Conservation (phyloP, 139 green algal species). For the Chlorella ohadii region DNA sequence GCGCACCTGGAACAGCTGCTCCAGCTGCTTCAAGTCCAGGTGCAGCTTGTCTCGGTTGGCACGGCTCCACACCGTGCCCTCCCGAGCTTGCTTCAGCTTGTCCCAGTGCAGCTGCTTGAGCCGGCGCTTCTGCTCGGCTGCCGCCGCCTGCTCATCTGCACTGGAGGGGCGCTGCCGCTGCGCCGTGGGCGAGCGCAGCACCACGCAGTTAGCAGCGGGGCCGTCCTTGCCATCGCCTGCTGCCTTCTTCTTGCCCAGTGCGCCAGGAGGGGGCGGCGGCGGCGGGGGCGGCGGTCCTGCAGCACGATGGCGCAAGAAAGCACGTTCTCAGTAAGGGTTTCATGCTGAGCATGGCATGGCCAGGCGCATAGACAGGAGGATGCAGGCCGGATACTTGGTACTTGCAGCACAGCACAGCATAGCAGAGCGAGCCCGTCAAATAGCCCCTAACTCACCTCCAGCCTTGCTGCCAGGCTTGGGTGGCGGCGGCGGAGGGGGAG, state of each 20-base stretch:
- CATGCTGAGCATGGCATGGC: too few relatives aligned
- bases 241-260: conserved; percentile 24
- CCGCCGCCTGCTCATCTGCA: conserved; percentile 35
- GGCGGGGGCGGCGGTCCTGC: conserved; percentile 20
- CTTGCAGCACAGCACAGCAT: background rate
- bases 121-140: conserved; percentile 56
- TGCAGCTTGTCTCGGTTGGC: conserved; percentile 24
- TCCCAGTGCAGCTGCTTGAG: conserved; percentile 92
- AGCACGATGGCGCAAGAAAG: background rate
- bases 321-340: too few relatives aligned
- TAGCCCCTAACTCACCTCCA: conserved; percentile 7
- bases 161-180: background rate
- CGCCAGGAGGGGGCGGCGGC: conserved; percentile 16
- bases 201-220: background rate
- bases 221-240: background rate
- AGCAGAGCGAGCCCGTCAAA: background rate
- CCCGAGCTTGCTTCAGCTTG: conserved; percentile 67
- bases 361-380: too few relatives aligned
- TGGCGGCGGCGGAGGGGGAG: conserved; percentile 33
- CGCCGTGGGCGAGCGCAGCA: conserved; percentile 8
- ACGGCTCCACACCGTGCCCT: conserved; percentile 75
- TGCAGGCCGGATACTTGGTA: too few relatives aligned
- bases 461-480: background rate
- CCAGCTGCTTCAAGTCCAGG: conserved; percentile 74
- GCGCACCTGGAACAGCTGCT: conserved; percentile 65